Evolutionary conservation across 2,329 filamentous ascomycete species (phyloP).

Genomic region (Epichloe hybrida): DNA sequence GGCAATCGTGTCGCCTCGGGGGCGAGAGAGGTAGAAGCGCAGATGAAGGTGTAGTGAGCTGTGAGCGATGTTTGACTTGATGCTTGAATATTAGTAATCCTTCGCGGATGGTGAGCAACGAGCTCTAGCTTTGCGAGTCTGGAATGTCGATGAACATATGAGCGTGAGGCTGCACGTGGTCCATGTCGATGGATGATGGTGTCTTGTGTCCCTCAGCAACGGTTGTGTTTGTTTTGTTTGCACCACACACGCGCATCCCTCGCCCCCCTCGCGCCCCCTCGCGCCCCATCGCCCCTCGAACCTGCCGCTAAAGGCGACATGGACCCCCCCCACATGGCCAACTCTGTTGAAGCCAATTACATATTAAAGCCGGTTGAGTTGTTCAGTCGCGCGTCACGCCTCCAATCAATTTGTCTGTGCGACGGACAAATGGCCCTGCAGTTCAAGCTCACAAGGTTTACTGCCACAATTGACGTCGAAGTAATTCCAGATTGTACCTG

Average conservation of each 20-base stretch:
- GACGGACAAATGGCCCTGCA: neutral
- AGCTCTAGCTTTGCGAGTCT: neutral
- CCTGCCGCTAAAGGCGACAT: too few species aligned
- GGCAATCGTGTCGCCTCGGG: constrained; percentile 14
- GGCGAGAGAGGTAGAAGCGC: constrained; percentile 4
- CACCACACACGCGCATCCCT: constrained; percentile 9
- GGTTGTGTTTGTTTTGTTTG: constrained; percentile 22
- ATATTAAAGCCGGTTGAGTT: too few species aligned
- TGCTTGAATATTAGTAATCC: neutral
- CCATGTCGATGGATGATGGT: neutral
- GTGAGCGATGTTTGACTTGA: neutral
- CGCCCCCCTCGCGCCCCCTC: too few species aligned
- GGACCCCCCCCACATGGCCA: too few species aligned
- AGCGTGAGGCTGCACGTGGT: neutral
- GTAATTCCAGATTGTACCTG: neutral
- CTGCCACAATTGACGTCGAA: neutral
- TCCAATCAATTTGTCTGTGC: neutral
- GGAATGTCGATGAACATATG: neutral
- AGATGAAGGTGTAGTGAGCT: neutral
- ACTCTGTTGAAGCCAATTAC: too few species aligned
- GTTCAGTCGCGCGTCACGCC: constrained; percentile 2
- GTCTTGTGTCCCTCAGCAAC: constrained; percentile 9
- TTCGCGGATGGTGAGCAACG: neutral
- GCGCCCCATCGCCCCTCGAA: neutral
- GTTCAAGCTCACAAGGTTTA: neutral